phyloP scores from a whole-genome alignment of 768 basidiomycete genomes.

The Phlegmacium glaucopus region DNA sequence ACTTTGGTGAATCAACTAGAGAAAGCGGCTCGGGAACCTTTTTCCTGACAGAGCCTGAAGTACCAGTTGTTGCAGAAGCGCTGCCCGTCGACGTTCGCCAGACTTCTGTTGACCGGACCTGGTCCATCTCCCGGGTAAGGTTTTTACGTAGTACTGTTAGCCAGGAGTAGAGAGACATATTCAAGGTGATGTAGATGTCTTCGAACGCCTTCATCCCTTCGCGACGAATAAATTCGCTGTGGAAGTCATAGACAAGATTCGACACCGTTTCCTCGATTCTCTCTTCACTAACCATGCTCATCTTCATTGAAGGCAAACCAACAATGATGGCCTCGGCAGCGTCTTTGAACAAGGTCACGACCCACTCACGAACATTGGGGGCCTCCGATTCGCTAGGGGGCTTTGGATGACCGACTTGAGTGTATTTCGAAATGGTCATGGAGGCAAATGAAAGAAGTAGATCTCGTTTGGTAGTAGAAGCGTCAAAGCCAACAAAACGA shows the following conservation, averaged over 20 bases:
- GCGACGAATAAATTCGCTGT: conserved; percentile 61
- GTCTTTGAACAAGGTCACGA: conserved; percentile 55
- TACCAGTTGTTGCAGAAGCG: conserved; percentile 21
- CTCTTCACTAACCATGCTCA: conserved; percentile 78
- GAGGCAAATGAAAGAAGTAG: conserved; percentile 70
- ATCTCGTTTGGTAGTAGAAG: conserved; percentile 53
- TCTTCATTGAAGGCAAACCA: conserved; percentile 77
- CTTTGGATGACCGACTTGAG: conserved; percentile 52
- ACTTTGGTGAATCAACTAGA: conserved; percentile 26
- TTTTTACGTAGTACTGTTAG: conserved; percentile 75
- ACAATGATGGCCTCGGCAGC: conserved; percentile 73
- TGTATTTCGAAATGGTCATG: conserved; percentile 73
- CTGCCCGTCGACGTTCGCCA: conserved; percentile 39
- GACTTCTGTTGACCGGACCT: conserved; percentile 58
- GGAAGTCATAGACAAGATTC: conserved; percentile 64
- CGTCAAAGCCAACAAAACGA: conserved; percentile 53
- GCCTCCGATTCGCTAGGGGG: conserved; percentile 21
- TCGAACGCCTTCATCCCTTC: conserved; percentile 54
- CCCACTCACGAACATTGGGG: conserved; percentile 52
- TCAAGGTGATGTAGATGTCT: conserved; percentile 83
- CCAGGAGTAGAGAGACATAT: conserved; percentile 81
- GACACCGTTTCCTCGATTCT: conserved; percentile 33
- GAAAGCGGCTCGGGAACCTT: conserved; percentile 36
- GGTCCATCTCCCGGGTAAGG: conserved; percentile 73
- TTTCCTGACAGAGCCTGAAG: conserved; percentile 21